phyloP scores from a whole-genome alignment of 1,284 basidiomycete species.

The Cerioporus squamosus region DNA sequence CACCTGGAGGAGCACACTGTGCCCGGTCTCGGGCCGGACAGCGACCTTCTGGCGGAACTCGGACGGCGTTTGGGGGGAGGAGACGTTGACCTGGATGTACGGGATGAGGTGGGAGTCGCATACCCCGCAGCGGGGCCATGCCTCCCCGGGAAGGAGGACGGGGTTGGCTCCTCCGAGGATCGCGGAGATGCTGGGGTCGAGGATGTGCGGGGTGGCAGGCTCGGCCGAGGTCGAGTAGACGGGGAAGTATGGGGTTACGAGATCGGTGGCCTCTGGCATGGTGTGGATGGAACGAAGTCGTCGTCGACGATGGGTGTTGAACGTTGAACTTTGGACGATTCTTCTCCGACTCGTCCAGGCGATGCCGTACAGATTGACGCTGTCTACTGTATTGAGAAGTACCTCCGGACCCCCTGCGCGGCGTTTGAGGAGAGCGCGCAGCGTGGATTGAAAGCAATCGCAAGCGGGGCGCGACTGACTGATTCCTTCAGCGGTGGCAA shows the following conservation, averaged over 20 bases:
- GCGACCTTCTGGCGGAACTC: constrained; percentile 11
- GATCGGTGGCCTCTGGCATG: neutral
- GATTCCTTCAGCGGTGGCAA: no score
- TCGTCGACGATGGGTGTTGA: neutral
- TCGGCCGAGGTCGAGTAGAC: neutral
- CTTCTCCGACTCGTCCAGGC: no score
- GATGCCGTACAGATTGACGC: neutral
- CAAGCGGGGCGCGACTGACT: no score
- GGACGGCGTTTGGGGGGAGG: constrained; percentile 5
- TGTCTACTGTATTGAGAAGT: neutral
- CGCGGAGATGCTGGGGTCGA: constrained; percentile 6
- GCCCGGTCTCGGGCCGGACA: neutral
- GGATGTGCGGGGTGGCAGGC: neutral
- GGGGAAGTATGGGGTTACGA: constrained; percentile 15
- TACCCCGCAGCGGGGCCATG: constrained; percentile 9
- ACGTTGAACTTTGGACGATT: neutral
- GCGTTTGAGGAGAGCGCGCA: no score
- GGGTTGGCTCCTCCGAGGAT: constrained; percentile 12
- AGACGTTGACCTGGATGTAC: constrained; percentile 16
- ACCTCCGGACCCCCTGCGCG: no score
- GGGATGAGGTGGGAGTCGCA: constrained; percentile 9
- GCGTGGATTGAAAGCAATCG: no score
- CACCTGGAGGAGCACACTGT: constrained; percentile 10
- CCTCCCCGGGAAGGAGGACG: constrained; percentile 2
- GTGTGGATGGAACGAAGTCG: neutral